Base-by-base conservation (phyloP, 2,329 filamentous ascomycete species). In the Alternaria sp. region DNA sequence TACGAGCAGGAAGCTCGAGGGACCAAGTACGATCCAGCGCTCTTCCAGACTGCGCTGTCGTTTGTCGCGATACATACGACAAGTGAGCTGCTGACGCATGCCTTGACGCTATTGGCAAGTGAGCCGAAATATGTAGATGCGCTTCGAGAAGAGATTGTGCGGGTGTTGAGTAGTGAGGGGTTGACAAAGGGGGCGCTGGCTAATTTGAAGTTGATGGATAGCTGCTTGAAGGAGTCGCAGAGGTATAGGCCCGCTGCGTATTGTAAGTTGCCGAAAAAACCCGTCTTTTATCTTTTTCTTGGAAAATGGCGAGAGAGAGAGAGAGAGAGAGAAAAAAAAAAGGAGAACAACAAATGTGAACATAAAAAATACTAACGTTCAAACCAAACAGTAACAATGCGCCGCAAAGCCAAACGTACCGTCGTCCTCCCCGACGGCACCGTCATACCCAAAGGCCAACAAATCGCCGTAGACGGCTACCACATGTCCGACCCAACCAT, bases 61-160 rank as follows among this genome's bases (percentile, higher is more conserved):
- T 14, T 52, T 3, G 44, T 20, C 0, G 51, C 44, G 6, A 52
- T 59, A 11, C 57, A 59, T 20, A 59, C 50, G 4, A 55, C 51
- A 8, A 36, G 25, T 4, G 44, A 59, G 10, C 36, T 59, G 8
- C 18, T 55, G 4, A 34, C 12, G 1, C 27, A 50, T 7, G n/a
- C 44, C 3, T 1, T 59, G 11, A 25, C 22, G 4, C 16, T 22
- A 5, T 6, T 59, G 2, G 50, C 36, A 3, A 38, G 49, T 12
- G 34, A 55, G 10, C 28, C 44, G 4, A 1, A 32, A 2, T 20
- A 28, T 0, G 11, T 50, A 2, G 22, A 12, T 2, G 43, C n/a
- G 4, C n/a, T 59, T 2, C 11, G 44, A 6, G 20, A 55, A n/a
- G 50, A 59, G 18, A 43, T 59, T 3, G n/a, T 59, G 1, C 5